Conservation (phyloP, 768 basidiomycete species). For the Mycena leptocephala region DNA sequence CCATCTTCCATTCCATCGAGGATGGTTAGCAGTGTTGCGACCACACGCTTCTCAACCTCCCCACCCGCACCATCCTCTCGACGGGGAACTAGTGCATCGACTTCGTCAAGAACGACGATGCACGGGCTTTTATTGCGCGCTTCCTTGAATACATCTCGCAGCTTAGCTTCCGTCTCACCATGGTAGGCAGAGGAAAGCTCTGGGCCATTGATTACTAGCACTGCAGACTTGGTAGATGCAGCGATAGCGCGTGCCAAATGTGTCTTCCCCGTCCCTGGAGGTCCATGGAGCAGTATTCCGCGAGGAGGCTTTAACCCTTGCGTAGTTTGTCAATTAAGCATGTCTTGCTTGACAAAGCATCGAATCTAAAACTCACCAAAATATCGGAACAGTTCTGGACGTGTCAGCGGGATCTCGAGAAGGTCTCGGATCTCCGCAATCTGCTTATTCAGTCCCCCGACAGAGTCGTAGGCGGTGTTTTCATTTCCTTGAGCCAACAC, state of each 20-base stretch:
- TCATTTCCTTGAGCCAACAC: conserved; percentile 58
- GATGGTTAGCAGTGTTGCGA: conserved; percentile 94
- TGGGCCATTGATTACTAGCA: conserved; percentile 96
- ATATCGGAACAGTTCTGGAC: conserved; percentile 85
- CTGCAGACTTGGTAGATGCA: conserved; percentile 86
- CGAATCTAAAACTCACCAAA: conserved; percentile 67
- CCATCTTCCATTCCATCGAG: conserved; percentile 90
- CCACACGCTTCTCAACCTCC: conserved; percentile 96
- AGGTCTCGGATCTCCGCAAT: conserved; percentile 90
- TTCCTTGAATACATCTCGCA: conserved; percentile 92
- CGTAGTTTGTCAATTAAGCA: background rate
- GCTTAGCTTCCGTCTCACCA: conserved; percentile 94
- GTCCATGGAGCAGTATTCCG: conserved; percentile 95
- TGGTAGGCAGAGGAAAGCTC: conserved; percentile 97
- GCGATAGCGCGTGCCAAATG: conserved; percentile 96
- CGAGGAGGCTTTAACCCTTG: conserved; percentile 96
- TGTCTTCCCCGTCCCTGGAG: conserved; percentile 98
- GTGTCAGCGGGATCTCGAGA: conserved; percentile 88
- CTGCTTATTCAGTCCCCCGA: conserved; percentile 92
- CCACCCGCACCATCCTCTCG: conserved; percentile 93
- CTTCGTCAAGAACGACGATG: conserved; percentile 95
- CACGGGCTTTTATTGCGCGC: conserved; percentile 89
- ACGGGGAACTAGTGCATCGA: conserved; percentile 94
- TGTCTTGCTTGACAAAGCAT: background rate
- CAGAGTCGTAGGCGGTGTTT: conserved; percentile 79